Percentiles rank a stretch among this genome's conserved stretches.
Conservation (phyloP, 441 rosid species). For the Jatropha multifida region DNA sequence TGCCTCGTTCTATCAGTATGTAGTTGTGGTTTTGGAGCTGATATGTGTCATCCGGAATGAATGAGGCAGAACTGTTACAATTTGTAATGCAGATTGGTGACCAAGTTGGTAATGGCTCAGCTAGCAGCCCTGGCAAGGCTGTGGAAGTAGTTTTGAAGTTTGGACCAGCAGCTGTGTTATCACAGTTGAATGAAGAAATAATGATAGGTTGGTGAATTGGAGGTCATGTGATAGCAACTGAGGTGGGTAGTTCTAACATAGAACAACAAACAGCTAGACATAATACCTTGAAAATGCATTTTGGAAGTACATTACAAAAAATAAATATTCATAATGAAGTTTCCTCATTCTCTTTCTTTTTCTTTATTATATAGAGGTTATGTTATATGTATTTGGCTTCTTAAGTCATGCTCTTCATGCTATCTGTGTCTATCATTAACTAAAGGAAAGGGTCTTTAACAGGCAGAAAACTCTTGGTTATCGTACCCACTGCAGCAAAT, state of each 20-base stretch:
- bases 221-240: neutral
- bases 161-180: neutral
- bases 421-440: slow-evolving; percentile 8
- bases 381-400: neutral
- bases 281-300: neutral
- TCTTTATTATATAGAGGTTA: neutral
- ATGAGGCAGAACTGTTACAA: neutral
- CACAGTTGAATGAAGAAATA: neutral
- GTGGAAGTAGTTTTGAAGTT: neutral
- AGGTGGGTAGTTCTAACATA: neutral
- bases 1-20: neutral
- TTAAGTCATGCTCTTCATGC: neutral
- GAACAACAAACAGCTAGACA: neutral
- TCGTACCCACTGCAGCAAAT: slow-evolving; percentile 67
- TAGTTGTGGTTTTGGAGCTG: neutral
- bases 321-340: neutral
- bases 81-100: neutral
- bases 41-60: neutral
- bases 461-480: slow-evolving; percentile 95
- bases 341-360: neutral
- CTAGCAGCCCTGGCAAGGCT: neutral
- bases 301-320: neutral
- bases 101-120: neutral
- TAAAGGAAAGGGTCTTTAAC: slow-evolving; percentile 23
- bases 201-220: neutral